phyloP scores from a whole-genome alignment of 75 land plant genomes.

The Selaginella tamariscina region DNA sequence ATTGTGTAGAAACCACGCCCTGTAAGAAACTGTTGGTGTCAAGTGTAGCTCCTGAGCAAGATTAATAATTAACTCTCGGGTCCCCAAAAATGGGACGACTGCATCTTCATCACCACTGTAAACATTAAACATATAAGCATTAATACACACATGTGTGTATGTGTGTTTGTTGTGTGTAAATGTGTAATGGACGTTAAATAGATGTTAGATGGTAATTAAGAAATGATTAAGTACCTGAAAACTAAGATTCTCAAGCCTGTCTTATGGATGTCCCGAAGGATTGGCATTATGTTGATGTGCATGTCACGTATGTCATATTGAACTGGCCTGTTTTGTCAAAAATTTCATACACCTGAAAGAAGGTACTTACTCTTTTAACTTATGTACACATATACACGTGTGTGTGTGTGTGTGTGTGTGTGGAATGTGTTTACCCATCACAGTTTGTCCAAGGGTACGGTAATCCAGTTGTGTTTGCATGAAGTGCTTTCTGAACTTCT shows the following conservation, averaged over 20 bases:
- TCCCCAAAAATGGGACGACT: conserved; percentile 1
- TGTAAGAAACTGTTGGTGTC: background rate
- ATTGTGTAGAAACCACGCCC: background rate
- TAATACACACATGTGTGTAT: no score
- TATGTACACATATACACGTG: background rate
- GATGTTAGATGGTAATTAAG: background rate
- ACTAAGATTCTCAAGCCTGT: background rate
- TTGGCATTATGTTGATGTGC: background rate
- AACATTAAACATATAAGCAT: background rate
- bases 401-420: background rate
- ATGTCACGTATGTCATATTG: background rate
- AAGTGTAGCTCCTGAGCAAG: background rate
- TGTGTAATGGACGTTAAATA: no score
- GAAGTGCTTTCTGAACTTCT: conserved; percentile 9
- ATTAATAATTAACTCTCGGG: background rate
- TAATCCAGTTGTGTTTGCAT: conserved; percentile 3
- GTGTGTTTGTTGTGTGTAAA: no score
- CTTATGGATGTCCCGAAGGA: background rate
- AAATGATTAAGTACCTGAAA: background rate
- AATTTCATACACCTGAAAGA: background rate
- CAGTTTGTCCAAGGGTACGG: conserved; percentile 10
- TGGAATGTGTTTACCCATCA: background rate
- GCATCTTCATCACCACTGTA: conserved; percentile 4
- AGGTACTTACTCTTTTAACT: background rate
- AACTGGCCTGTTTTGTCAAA: background rate